Percentiles rank a stretch among this genome's conserved stretches.
These are phyloP conservation scores for Fusarium sororula DNA, from an alignment of 2,329 filamentous ascomycete species.

Conservation along the genomic window DNA sequence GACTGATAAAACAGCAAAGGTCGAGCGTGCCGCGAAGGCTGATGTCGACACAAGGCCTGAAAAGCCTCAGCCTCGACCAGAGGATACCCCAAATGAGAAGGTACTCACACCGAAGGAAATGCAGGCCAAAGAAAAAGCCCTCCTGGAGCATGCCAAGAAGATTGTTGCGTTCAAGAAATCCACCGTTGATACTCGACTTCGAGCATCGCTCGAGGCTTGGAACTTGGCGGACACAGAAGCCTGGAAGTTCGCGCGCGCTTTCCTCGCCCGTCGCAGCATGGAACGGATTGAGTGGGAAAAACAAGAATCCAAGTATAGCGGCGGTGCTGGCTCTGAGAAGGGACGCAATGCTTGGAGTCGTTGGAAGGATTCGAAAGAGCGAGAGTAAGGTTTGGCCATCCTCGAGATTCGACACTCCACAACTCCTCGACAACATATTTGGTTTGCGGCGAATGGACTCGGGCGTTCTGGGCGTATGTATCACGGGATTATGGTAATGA, in stretches of 20 bases:
- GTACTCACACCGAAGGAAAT: slow-evolving; percentile 58
- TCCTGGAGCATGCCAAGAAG: slow-evolving; percentile 60
- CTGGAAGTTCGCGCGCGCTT: slow-evolving; percentile 79
- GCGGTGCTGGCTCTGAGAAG: slow-evolving; percentile 65
- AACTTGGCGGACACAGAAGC: slow-evolving; percentile 78
- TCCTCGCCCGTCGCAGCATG: slow-evolving; percentile 67
- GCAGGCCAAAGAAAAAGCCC: slow-evolving; percentile 61
- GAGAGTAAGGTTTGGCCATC: neutral
- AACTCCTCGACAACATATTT: neutral
- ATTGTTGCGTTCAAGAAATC: slow-evolving; percentile 60
- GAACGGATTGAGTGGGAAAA: slow-evolving; percentile 76
- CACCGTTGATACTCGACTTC: slow-evolving; percentile 56
- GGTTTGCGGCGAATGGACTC: neutral
- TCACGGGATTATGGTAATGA: neutral
- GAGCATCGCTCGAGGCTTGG: slow-evolving; percentile 69
- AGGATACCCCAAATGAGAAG: slow-evolving; percentile 45
- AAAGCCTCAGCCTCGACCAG: slow-evolving; percentile 53
- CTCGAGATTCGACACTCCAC: neutral
- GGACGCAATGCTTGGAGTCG: slow-evolving; percentile 50
- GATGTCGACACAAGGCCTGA: slow-evolving; percentile 12
- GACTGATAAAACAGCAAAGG: slow-evolving; percentile 34
- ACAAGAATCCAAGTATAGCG: slow-evolving; percentile 71
- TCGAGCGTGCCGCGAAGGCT: slow-evolving; percentile 3
- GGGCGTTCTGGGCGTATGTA: neutral
- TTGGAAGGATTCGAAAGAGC: slow-evolving; percentile 46